Evolutionary conservation across 768 basidiomycete species (phyloP), one percentile per base, ranked within the genome.

Genomic region (Mycena metata): DNA sequence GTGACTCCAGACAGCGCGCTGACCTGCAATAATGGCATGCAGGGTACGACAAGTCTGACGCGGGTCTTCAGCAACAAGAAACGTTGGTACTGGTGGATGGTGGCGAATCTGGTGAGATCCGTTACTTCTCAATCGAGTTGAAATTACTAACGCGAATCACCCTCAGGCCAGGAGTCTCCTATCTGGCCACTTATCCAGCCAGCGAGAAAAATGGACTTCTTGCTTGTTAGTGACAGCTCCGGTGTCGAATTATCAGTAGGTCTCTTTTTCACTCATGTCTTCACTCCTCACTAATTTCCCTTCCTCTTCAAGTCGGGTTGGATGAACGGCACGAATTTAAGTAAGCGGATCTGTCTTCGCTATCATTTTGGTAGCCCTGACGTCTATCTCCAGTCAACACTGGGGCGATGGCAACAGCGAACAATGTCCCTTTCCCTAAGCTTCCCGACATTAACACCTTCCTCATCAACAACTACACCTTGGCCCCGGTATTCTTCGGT

Each of bases 161-260:
- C 30, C 30, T 30, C 30, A 61, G 60, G 60, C 49, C 60, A 61
- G 60, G 60, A 51, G 30, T 26, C 15, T 61, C 60, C 60, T 52
- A 52, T 61, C 50, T 61, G 60, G 60, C 60, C 60, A 43, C 60
- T 61, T 41, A 51, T 61, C 49, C 60, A 61, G 50, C 60, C 60
- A 1, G 60, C 16, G 26, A 61, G 60, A 43, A 61, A 61, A 52
- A 61, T 61, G 60, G 60, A 61, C 39, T 61, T 61, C 49, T 51
- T 61, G 16, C 60, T 61, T 39, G 60, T 61, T 24, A 61, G 39
- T 33, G 60, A 61, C 60, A 61, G 60, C 50, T 59, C 26, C 10
- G 57, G 57, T 19, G 24, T 21, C 16, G 57, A 59, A 59, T 46
- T 59, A 59, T 59, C 60, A 49, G 60, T 61, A 61, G 24, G 36